These are phyloP conservation scores for Isatis lusitanica DNA, from an alignment of 441 rosid species.

Conservation along the genomic window DNA sequence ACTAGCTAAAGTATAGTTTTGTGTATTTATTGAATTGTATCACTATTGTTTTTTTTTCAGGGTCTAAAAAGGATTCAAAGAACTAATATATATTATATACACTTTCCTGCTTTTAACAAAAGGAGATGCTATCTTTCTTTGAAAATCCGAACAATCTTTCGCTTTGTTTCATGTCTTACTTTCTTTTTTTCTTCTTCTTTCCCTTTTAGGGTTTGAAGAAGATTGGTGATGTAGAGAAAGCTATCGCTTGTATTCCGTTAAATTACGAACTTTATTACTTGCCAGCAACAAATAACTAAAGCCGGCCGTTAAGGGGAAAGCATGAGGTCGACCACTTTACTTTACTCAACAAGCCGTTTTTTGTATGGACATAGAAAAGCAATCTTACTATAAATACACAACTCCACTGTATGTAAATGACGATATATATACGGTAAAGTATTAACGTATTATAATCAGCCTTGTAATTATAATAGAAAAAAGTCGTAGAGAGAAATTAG, in stretches of 20 bases:
- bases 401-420: neutral
- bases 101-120: slow-evolving; percentile 56
- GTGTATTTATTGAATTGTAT: neutral
- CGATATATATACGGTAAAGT: neutral
- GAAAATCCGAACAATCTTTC: slow-evolving; percentile 54
- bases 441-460: neutral
- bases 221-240: slow-evolving; percentile 29
- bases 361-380: slow-evolving; percentile 24
- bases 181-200: slow-evolving; percentile 32
- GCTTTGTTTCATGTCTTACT: slow-evolving; percentile 43
- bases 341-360: slow-evolving; percentile 42
- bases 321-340: slow-evolving; percentile 37
- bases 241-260: slow-evolving; percentile 26
- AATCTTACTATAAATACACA: slow-evolving; percentile 33
- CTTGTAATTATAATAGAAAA: neutral
- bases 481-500: neutral
- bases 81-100: slow-evolving; percentile 25
- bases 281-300: slow-evolving; percentile 14
- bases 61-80: slow-evolving; percentile 21
- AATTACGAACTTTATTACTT: slow-evolving; percentile 2
- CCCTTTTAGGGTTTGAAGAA: slow-evolving; percentile 45
- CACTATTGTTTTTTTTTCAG: neutral
- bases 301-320: slow-evolving; percentile 47
- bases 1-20: neutral
- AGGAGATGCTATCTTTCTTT: slow-evolving; percentile 47